Conservation (phyloP, 345 rosid species). For the Murraya koenigii region DNA sequence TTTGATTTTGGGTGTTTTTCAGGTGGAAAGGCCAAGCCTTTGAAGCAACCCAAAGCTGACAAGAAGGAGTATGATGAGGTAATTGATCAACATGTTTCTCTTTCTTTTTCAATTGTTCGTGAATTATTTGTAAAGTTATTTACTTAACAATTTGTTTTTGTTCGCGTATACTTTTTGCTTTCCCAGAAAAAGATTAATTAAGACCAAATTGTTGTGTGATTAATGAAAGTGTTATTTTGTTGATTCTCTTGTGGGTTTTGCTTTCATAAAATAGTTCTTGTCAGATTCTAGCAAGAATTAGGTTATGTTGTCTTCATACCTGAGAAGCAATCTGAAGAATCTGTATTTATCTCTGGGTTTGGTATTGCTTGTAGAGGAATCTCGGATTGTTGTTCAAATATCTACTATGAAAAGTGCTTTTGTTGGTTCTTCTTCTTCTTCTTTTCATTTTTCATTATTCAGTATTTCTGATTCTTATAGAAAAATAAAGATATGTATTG, state of each 20-base stretch:
- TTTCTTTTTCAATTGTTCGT: too few relatives aligned
- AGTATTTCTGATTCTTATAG: background rate
- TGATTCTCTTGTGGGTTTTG: background rate
- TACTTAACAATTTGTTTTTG: background rate
- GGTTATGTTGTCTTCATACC: background rate
- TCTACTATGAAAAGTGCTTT: background rate
- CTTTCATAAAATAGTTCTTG: background rate
- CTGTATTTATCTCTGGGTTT: too few relatives aligned
- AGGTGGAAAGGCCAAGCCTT: slow-evolving; percentile 87
- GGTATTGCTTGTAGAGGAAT: background rate
- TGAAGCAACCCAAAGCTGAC: slow-evolving; percentile 67
- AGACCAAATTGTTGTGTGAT: background rate
- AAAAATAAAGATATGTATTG: too few relatives aligned
- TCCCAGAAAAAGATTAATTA: background rate
- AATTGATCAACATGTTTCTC: background rate
- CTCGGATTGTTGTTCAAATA: background rate
- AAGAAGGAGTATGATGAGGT: slow-evolving; percentile 90
- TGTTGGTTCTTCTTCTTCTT: background rate
- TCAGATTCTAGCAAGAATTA: background rate
- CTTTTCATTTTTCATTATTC: too few relatives aligned
- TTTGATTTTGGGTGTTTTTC: background rate
- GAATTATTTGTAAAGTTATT: background rate
- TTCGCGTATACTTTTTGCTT: background rate
- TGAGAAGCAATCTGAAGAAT: background rate
- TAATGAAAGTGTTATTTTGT: background rate